These are phyloP conservation scores for Ophiosphaerella herpotricha DNA, from an alignment of 2,329 filamentous ascomycete genomes.

Conservation along the genomic window DNA sequence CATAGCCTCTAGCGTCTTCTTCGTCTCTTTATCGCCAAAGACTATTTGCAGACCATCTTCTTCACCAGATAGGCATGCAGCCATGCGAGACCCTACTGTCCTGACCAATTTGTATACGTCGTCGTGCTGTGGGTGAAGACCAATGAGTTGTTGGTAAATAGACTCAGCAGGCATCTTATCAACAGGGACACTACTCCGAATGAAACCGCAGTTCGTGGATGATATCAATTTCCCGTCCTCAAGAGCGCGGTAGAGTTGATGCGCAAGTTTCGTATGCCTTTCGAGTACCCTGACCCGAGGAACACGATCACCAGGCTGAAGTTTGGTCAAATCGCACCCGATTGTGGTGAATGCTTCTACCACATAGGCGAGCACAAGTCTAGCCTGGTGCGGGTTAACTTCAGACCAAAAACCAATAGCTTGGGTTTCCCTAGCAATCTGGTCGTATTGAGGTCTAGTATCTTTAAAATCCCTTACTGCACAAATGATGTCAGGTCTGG, in stretches of 20 bases:
- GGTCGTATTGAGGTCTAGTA: background rate
- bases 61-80: background rate
- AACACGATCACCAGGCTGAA: conserved; percentile 1
- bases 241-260: conserved; percentile 5
- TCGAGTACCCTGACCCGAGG: background rate
- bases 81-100: background rate
- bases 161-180: background rate
- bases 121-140: background rate
- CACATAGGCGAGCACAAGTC: conserved; percentile 2
- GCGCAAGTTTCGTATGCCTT: conserved; percentile 2
- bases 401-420: conserved; percentile 1
- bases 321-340: conserved; percentile 1
- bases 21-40: background rate
- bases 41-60: background rate
- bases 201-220: background rate
- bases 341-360: conserved; percentile 4
- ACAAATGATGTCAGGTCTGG: no score
- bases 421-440: background rate
- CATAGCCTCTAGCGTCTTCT: background rate
- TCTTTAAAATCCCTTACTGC: background rate
- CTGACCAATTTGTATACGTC: background rate
- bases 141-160: background rate
- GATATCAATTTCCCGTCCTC: conserved; percentile 5
- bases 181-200: conserved; percentile 2
- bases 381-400: conserved; percentile 1